These are phyloP conservation scores for Tetrapisispora nanseiensis DNA, from an alignment of 805 yeast species.

Conservation along the genomic window DNA sequence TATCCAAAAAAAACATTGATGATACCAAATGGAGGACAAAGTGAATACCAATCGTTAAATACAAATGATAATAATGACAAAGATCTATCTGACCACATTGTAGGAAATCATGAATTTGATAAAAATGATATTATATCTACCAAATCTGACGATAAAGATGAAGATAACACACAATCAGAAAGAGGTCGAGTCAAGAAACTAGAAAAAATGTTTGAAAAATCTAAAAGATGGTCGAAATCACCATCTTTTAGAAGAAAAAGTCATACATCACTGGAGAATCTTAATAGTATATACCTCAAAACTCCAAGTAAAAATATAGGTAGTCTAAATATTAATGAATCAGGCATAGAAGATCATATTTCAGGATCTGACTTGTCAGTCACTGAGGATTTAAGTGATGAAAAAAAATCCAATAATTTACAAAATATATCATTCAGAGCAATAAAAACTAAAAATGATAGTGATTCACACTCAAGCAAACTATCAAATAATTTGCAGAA, in stretches of 20 bases:
- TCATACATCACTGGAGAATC: neutral
- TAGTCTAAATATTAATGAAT: neutral
- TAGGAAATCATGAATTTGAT: neutral
- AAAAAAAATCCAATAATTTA: neutral
- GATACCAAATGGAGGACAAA: neutral
- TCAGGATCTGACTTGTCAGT: neutral
- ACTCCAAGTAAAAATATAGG: neutral
- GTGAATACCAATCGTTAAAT: neutral
- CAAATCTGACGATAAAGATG: neutral
- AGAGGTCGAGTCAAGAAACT: slow-evolving; percentile 10
- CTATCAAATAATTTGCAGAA: neutral
- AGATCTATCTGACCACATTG: neutral
- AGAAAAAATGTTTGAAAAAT: slow-evolving; percentile 16
- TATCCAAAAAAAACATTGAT: neutral
- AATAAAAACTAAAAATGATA: neutral
- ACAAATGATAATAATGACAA: neutral
- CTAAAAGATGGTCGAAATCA: slow-evolving; percentile 16
- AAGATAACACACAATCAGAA: neutral
- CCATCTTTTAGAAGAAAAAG: slow-evolving; percentile 7
- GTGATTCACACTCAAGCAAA: neutral
- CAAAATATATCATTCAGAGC: slow-evolving; percentile 1
- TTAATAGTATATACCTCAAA: neutral
- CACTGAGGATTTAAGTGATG: neutral
- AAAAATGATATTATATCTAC: neutral
- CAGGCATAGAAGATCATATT: neutral